phyloP scores from a whole-genome alignment of 192 early-diverging fungal species.

The Backusella psychrophila region DNA sequence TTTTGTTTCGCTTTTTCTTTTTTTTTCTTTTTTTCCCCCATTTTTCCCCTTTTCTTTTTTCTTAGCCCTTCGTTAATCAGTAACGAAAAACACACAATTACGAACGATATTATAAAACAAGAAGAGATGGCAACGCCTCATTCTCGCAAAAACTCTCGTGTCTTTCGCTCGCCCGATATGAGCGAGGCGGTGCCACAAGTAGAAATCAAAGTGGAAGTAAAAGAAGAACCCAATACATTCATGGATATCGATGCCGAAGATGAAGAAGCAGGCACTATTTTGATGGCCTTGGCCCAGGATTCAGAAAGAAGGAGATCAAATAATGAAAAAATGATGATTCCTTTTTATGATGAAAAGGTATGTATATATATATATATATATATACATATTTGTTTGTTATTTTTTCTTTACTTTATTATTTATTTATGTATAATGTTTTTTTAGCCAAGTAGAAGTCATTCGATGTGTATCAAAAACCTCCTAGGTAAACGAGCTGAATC shows the following conservation, averaged over 20 bases:
- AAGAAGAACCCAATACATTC: neutral
- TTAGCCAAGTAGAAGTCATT: slow-evolving; percentile 13
- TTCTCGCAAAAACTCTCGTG: neutral
- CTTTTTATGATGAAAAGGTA: slow-evolving; percentile 8
- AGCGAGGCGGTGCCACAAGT: neutral
- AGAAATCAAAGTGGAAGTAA: neutral
- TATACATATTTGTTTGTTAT: neutral
- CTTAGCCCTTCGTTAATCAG: neutral
- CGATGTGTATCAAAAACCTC: slow-evolving; percentile 11
- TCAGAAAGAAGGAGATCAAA: slow-evolving; percentile 1
- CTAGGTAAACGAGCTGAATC: neutral
- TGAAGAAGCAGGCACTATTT: slow-evolving; percentile 12
- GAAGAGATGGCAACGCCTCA: slow-evolving; percentile 1
- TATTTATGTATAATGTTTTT: neutral
- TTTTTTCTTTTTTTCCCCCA: neutral
- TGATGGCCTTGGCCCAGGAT: slow-evolving; percentile 12
- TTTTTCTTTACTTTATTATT: neutral
- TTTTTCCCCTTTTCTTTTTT: neutral
- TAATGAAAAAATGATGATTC: neutral
- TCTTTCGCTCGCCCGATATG: neutral
- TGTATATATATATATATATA: neutral
- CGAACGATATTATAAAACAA: neutral
- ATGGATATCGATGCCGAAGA: slow-evolving; percentile 14
- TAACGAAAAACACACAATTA: neutral
- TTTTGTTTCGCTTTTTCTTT: neutral